Conservation (phyloP, 2,329 filamentous ascomycete genomes). For the Colletotrichum sp. region DNA sequence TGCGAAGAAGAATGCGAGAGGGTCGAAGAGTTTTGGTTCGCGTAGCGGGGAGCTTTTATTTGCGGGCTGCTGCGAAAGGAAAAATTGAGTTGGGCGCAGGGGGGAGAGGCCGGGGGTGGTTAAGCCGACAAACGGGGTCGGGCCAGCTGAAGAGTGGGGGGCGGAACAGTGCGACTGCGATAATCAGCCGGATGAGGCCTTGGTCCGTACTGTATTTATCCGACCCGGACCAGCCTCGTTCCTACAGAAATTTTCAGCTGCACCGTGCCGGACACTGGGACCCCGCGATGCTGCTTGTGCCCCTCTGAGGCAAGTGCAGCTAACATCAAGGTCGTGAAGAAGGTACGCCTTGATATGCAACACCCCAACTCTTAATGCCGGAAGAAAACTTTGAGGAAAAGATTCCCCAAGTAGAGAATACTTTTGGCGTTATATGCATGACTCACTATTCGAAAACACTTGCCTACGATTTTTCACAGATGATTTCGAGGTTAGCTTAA, state of each 20-base stretch:
- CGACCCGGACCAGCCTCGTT: not conserved
- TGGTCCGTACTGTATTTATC: conserved; percentile 10
- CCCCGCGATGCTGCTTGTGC: not conserved
- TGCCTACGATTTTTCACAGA: fast-evolving
- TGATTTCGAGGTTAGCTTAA: not conserved
- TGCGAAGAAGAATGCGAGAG: conserved; percentile 29
- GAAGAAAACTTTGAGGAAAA: not conserved
- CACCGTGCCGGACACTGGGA: conserved; percentile 1
- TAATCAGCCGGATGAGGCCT: fast-evolving
- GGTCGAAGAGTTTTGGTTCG: conserved; percentile 27
- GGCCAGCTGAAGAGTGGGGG: not conserved
- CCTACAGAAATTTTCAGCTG: not conserved
- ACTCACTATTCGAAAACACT: not conserved
- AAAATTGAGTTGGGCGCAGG: conserved; percentile 14
- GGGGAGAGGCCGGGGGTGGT: not conserved
- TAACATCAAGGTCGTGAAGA: not conserved
- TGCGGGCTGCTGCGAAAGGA: conserved; percentile 2
- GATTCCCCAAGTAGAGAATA: fast-evolving
- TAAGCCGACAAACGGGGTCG: conserved; percentile 2
- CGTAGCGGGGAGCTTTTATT: conserved; percentile 28
- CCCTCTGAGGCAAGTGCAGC: not conserved
- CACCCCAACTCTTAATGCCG: too few species aligned
- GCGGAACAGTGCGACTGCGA: not conserved
- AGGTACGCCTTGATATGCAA: not conserved
- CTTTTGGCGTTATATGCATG: not conserved